phyloP scores from a whole-genome alignment of 2,329 filamentous ascomycete genomes.

The Chaetomium sp. region DNA sequence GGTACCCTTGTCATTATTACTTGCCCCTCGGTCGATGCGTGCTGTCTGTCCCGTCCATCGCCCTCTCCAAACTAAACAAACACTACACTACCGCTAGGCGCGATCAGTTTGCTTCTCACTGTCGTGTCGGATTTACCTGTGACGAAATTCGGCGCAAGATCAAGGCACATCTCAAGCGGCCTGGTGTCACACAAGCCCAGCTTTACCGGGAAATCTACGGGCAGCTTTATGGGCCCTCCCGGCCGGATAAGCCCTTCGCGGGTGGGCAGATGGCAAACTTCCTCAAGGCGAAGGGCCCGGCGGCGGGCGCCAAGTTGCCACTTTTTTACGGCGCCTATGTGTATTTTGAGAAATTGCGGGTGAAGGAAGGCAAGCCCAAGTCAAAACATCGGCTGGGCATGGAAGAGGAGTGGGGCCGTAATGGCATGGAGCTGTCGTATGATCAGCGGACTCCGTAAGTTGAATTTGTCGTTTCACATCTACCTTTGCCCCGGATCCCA shows the following conservation, averaged over 20 bases:
- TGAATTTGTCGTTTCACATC: too few relatives aligned
- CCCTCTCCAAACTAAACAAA: too few relatives aligned
- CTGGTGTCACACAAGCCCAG: slow-evolving; percentile 42
- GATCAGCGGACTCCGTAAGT: too few relatives aligned
- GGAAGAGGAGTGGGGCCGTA: slow-evolving; percentile 17
- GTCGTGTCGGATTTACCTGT: slow-evolving; percentile 33
- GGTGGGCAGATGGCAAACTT: slow-evolving; percentile 43
- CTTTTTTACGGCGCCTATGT: slow-evolving; percentile 51
- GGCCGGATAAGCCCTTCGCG: slow-evolving; percentile 23
- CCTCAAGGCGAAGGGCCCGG: slow-evolving; percentile 41
- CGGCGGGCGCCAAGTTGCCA: slow-evolving; percentile 37
- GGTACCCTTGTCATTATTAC: too few relatives aligned
- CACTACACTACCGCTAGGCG: too few relatives aligned
- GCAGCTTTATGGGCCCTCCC: slow-evolving; percentile 30
- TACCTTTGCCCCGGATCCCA: too few relatives aligned
- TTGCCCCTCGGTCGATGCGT: too few relatives aligned
- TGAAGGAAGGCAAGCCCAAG: slow-evolving; percentile 47
- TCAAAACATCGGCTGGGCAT: slow-evolving; percentile 23
- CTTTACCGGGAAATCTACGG: slow-evolving; percentile 40
- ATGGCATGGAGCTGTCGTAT: slow-evolving; percentile 3
- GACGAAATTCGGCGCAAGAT: slow-evolving; percentile 53
- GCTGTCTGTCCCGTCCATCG: too few relatives aligned
- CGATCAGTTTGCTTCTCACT: too few relatives aligned
- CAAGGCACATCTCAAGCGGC: slow-evolving; percentile 40
- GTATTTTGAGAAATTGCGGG: slow-evolving; percentile 53